These are phyloP conservation scores for Helotiales sp. DNA, from an alignment of 2,329 filamentous ascomycete genomes.

Conservation along the genomic window DNA sequence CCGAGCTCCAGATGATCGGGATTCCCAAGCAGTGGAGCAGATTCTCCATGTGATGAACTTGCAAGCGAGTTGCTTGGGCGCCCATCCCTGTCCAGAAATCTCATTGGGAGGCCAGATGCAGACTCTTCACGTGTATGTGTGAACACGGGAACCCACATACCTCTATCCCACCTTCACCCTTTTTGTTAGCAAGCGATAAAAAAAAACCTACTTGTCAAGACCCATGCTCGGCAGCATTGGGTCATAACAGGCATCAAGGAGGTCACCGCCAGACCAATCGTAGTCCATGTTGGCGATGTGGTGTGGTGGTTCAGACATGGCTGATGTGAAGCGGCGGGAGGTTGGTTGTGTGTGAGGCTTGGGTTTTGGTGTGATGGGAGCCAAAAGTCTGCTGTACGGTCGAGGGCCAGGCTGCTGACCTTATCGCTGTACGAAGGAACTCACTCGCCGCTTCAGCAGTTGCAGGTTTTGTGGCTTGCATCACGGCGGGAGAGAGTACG, in stretches of 20 bases:
- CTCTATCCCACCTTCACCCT: conserved; percentile 21
- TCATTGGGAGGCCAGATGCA: no score
- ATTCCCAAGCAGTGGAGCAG: neutral
- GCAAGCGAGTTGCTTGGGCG: no score
- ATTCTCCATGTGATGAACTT: no score
- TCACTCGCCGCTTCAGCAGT: neutral
- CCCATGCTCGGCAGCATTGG: conserved; percentile 13
- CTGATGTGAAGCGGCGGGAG: conserved; percentile 16
- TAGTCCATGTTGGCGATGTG: neutral
- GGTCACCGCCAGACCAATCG: conserved; percentile 19
- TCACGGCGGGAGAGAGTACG: neutral
- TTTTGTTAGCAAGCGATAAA: conserved; percentile 27
- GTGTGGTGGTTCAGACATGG: conserved; percentile 18
- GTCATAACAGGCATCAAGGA: conserved; percentile 22
- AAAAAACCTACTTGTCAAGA: conserved; percentile 26
- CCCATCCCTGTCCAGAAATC: no score
- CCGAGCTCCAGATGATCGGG: neutral
- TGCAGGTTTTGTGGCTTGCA: neutral
- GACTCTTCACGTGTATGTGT: no score
- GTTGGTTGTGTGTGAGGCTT: neutral
- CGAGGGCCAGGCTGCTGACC: neutral
- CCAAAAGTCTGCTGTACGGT: neutral
- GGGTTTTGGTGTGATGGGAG: neutral
- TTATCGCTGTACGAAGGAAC: neutral
- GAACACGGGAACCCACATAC: no score